Percentiles rank a stretch among this genome's conserved stretches.
Conservation (phyloP, 805 yeast species). For the Cephaloascus albidus region DNA sequence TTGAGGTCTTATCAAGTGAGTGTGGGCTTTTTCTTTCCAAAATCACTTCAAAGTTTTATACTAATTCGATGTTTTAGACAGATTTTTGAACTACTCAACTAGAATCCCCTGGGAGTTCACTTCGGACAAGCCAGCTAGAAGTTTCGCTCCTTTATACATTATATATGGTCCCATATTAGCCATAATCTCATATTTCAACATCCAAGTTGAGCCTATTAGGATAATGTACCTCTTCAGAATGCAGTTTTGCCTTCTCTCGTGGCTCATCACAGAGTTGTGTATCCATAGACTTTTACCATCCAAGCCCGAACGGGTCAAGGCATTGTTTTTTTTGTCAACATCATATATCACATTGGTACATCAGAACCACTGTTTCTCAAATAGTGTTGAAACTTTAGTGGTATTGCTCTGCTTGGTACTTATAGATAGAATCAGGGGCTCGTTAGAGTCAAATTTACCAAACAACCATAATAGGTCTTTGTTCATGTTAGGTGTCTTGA, state of each 20-base stretch:
- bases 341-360: conserved; percentile 67
- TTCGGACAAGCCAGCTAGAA: conserved; percentile 50
- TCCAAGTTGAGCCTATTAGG: conserved; percentile 34
- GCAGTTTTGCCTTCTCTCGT: conserved; percentile 21
- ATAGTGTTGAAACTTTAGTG: conserved; percentile 64
- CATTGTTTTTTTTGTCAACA: conserved; percentile 39
- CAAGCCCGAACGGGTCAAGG: conserved; percentile 23
- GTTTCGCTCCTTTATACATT: conserved; percentile 58
- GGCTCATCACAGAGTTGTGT: conserved; percentile 20
- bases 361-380: conserved; percentile 87
- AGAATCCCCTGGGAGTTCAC: conserved; percentile 81
- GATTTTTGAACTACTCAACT: conserved; percentile 31
- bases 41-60: too few species aligned
- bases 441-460: conserved; percentile 5
- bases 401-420: conserved; percentile 41
- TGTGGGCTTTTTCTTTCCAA: too few species aligned
- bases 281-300: conserved; percentile 17
- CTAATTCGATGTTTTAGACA: too few species aligned
- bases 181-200: conserved; percentile 17
- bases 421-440: conserved; percentile 23
- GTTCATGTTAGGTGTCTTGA: conserved; percentile 33
- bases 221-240: conserved; percentile 48
- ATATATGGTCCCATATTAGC: conserved; percentile 59
- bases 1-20: conserved; percentile 55
- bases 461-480: conserved; percentile 4